Evolutionary conservation across 768 basidiomycete genomes (phyloP).

Genomic region (Tephrocybe rancida): DNA sequence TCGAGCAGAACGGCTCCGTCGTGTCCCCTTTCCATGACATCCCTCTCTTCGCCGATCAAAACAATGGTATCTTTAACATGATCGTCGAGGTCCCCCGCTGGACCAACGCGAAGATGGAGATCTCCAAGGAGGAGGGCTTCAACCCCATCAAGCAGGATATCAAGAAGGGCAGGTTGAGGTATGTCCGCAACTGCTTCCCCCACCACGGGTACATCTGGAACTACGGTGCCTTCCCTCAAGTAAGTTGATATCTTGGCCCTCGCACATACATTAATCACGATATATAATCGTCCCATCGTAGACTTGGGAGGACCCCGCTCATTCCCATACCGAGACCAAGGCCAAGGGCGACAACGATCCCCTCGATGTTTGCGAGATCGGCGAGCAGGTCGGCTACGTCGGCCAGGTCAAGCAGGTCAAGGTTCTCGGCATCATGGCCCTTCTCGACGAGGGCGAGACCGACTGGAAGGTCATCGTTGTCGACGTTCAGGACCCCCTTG

Average conservation of each 20-base stretch:
- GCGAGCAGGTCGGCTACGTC: slow-evolving; percentile 95
- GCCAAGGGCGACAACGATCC: slow-evolving; percentile 99
- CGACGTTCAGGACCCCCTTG: slow-evolving; percentile 93
- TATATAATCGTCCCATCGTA: slow-evolving; percentile 33
- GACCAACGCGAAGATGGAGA: slow-evolving; percentile 99
- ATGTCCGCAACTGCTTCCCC: slow-evolving; percentile 99
- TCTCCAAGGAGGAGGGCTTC: slow-evolving; percentile 97
- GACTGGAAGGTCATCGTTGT: slow-evolving; percentile 99
- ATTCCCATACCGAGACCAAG: slow-evolving; percentile 93
- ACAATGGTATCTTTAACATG: slow-evolving; percentile 97
- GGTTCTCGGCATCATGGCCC: slow-evolving; percentile 99
- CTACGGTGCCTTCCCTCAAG: slow-evolving; percentile 99
- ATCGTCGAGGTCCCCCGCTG: slow-evolving; percentile 97
- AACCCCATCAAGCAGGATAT: slow-evolving; percentile 99
- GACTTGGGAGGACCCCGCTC: slow-evolving; percentile 97
- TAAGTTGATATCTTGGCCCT: slow-evolving; percentile 28
- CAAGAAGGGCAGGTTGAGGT: slow-evolving; percentile 95
- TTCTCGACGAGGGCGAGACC: slow-evolving; percentile 98
- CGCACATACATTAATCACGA: slow-evolving; percentile 7
- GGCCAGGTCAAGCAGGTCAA: slow-evolving; percentile 99
- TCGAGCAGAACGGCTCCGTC: slow-evolving; percentile 87
- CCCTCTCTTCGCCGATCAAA: slow-evolving; percentile 96
- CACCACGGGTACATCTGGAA: slow-evolving; percentile 99
- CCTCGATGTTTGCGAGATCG: slow-evolving; percentile 99
- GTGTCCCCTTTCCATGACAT: slow-evolving; percentile 94